These are phyloP conservation scores for Dactylellina drechsleri DNA, from an alignment of 2,329 filamentous ascomycete species.

Conservation along the genomic window DNA sequence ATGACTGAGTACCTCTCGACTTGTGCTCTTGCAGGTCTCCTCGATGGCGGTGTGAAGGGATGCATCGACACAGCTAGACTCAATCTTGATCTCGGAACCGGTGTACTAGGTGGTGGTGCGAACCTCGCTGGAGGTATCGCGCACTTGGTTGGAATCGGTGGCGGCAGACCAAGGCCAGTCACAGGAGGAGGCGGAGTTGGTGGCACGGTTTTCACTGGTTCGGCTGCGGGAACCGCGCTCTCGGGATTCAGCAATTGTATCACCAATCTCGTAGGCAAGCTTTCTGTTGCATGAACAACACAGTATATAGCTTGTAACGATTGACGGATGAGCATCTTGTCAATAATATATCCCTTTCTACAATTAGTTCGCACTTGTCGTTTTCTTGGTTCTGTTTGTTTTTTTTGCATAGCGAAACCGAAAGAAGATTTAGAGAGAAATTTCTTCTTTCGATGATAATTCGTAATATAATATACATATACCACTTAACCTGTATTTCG, in stretches of 20 bases:
- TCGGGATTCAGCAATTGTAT: not conserved
- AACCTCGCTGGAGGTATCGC: not conserved
- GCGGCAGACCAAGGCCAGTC: not conserved
- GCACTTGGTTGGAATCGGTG: not conserved
- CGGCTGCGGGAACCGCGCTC: not conserved
- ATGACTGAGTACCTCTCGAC: slow-evolving; percentile 30
- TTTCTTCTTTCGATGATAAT: no score
- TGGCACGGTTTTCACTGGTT: not conserved
- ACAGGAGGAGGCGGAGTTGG: not conserved
- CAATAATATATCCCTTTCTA: not conserved
- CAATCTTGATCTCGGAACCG: slow-evolving; percentile 33
- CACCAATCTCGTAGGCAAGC: not conserved
- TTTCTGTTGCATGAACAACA: not conserved
- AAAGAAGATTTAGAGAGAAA: no score
- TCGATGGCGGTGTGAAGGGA: slow-evolving; percentile 29
- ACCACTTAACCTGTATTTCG: no score
- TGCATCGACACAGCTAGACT: slow-evolving; percentile 29
- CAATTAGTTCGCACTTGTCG: not conserved
- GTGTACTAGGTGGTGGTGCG: slow-evolving; percentile 5
- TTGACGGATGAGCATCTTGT: not conserved
- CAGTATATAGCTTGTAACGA: slow-evolving; percentile 14
- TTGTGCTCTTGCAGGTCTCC: slow-evolving; percentile 32
- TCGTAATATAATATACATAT: no score
- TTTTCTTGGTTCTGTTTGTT: slow-evolving; percentile 1
- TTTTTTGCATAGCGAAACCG: no score